Percentiles rank a stretch among this genome's conserved stretches.
Conservation (phyloP, 805 yeast genomes). For the Candida awuae region DNA sequence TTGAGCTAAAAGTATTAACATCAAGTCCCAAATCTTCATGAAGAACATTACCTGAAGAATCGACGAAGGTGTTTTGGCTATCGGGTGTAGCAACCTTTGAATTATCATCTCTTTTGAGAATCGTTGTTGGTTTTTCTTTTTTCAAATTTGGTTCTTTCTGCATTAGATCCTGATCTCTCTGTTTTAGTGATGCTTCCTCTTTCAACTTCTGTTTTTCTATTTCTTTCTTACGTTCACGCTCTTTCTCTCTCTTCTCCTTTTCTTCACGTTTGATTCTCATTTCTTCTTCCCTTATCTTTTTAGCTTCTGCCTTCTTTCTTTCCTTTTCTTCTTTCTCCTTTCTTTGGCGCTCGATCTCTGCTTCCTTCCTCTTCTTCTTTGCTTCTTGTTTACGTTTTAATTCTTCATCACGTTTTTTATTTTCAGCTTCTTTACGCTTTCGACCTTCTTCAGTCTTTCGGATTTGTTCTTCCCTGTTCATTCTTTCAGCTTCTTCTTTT, state of each 20-base stretch:
- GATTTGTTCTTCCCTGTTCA: slow-evolving; percentile 34
- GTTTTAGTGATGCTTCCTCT: neutral
- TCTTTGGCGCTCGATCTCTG: slow-evolving; percentile 31
- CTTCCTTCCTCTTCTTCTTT: slow-evolving; percentile 36
- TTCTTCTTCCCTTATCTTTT: slow-evolving; percentile 25
- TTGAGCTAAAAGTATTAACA: no score
- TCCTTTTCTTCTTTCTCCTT: slow-evolving; percentile 31
- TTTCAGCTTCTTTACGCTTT: slow-evolving; percentile 35
- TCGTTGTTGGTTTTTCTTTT: neutral
- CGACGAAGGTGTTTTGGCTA: no score
- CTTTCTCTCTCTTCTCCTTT: slow-evolving; percentile 24
- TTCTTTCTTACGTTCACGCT: slow-evolving; percentile 26
- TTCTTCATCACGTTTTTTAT: slow-evolving; percentile 31
- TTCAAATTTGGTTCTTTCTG: neutral
- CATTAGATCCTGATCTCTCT: slow-evolving; percentile 7
- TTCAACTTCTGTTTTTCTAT: slow-evolving; percentile 4
- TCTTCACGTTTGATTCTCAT: slow-evolving; percentile 31
- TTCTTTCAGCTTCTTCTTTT: slow-evolving; percentile 37
- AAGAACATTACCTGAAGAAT: no score
- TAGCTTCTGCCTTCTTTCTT: slow-evolving; percentile 31
- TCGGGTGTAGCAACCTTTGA: no score
- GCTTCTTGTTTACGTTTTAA: slow-evolving; percentile 21
- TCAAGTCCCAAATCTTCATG: no score
- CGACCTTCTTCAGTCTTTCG: slow-evolving; percentile 41
- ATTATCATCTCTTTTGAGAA: no score